Percentiles rank a stretch among this genome's conserved stretches.
Conservation (phyloP, 2,329 filamentous ascomycete genomes). For the Kalmusia sp. region DNA sequence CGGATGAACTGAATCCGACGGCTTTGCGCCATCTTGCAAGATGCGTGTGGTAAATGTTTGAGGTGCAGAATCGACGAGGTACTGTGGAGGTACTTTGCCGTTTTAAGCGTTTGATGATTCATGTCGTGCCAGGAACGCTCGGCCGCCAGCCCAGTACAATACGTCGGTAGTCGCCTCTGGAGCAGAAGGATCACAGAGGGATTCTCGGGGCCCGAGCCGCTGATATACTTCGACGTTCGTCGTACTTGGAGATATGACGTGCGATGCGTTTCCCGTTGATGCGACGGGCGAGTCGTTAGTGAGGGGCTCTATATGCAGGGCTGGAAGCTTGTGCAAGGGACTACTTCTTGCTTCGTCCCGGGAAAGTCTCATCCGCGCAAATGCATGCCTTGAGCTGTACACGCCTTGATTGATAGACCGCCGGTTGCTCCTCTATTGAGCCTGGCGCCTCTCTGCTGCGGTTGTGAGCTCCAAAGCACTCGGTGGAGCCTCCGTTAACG, state of each 20-base stretch:
- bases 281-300: background rate
- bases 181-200: background rate
- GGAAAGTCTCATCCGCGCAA: background rate
- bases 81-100: constrained; percentile 34
- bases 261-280: too few relatives aligned
- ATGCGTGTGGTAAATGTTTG: constrained; percentile 38
- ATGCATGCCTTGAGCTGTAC: background rate
- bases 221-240: background rate
- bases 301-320: background rate
- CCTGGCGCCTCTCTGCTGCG: too few relatives aligned
- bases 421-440: too few relatives aligned
- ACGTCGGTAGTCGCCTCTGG: background rate
- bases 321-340: background rate
- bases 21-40: constrained; percentile 17
- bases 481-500: background rate
- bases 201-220: background rate
- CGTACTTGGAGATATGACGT: background rate
- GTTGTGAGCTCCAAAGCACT: too few relatives aligned
- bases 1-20: constrained; percentile 21
- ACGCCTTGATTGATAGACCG: background rate
- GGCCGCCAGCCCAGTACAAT: background rate
- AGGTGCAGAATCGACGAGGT: constrained; percentile 35
- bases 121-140: background rate
- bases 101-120: constrained; percentile 44
- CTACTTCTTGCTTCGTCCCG: background rate